These are phyloP conservation scores for Delitschia confertaspora DNA, from an alignment of 495 filamentous ascomycete species.

Conservation along the genomic window DNA sequence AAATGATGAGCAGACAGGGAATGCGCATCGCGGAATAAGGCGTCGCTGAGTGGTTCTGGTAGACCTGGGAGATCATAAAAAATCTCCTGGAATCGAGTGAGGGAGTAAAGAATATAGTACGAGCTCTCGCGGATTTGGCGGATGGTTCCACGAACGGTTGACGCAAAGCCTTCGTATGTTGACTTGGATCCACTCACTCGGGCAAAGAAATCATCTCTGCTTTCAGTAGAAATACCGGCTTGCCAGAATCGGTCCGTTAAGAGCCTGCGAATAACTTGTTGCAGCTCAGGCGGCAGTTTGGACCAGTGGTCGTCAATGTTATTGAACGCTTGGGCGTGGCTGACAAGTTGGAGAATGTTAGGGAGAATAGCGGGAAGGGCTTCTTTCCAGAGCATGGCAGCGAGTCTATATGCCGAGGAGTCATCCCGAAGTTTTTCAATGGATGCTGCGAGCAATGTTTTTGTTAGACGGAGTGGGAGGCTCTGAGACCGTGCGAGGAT, in stretches of 20 bases:
- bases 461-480: conserved; percentile 76
- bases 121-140: conserved; percentile 83
- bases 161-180: conserved; percentile 88
- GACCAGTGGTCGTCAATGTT: conserved; percentile 71
- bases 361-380: conserved; percentile 75
- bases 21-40: conserved; percentile 74
- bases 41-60: conserved; percentile 71
- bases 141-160: conserved; percentile 78
- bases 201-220: conserved; percentile 92
- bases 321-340: conserved; percentile 88
- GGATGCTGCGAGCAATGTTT: conserved; percentile 78
- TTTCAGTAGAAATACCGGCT: conserved; percentile 90
- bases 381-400: conserved; percentile 73
- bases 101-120: conserved; percentile 87
- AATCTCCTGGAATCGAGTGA: conserved; percentile 75
- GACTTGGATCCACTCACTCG: conserved; percentile 76
- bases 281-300: conserved; percentile 67
- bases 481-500: conserved; percentile 65
- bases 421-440: conserved; percentile 75
- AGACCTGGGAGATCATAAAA: conserved; percentile 87
- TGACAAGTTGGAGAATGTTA: conserved; percentile 75
- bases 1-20: conserved; percentile 87
- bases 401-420: conserved; percentile 56
- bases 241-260: conserved; percentile 98
- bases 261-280: conserved; percentile 65